phyloP scores from a whole-genome alignment of 108 stramenopile species.

The Cyclotella cryptica region DNA sequence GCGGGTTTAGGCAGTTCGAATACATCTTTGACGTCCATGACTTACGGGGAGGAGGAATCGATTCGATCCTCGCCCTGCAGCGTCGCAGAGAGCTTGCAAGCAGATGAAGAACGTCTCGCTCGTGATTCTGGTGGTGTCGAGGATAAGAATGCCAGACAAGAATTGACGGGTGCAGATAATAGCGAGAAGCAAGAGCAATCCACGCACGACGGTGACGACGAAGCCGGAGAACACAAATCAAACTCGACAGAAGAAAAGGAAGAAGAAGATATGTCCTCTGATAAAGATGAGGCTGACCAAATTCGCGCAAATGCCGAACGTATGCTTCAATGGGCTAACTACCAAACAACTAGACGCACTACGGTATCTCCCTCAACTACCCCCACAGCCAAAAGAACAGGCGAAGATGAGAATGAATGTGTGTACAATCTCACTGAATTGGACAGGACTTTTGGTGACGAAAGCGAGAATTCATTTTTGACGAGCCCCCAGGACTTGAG shows the following conservation, averaged over 20 bases:
- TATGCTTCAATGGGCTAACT: slow-evolving; percentile 49
- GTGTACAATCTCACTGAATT: slow-evolving; percentile 9
- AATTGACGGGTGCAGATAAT: no score
- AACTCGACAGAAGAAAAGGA: slow-evolving; percentile 5
- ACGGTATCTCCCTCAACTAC: slow-evolving; percentile 21
- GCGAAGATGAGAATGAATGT: slow-evolving; percentile 5
- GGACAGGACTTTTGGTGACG: not conserved
- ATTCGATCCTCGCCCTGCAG: not conserved
- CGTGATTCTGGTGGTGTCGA: no score
- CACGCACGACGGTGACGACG: slow-evolving; percentile 11
- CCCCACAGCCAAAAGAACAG: not conserved
- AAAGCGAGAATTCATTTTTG: not conserved
- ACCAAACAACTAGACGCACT: slow-evolving; percentile 32
- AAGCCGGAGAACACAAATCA: not conserved
- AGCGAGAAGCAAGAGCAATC: not conserved
- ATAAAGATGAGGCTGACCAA: slow-evolving; percentile 32
- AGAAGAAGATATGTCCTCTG: slow-evolving; percentile 10
- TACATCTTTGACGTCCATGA: slow-evolving; percentile 12
- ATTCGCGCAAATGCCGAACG: slow-evolving; percentile 50
- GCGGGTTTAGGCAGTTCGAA: not conserved
- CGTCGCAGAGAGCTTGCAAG: not conserved
- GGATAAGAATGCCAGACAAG: no score
- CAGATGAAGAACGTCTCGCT: not conserved
- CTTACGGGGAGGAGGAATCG: slow-evolving; percentile 1
- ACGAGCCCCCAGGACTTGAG: not conserved